Evolutionary conservation across 1,139 yeast genomes (phyloP).

Genomic region (Yamadazyma spencermartinsiae): DNA sequence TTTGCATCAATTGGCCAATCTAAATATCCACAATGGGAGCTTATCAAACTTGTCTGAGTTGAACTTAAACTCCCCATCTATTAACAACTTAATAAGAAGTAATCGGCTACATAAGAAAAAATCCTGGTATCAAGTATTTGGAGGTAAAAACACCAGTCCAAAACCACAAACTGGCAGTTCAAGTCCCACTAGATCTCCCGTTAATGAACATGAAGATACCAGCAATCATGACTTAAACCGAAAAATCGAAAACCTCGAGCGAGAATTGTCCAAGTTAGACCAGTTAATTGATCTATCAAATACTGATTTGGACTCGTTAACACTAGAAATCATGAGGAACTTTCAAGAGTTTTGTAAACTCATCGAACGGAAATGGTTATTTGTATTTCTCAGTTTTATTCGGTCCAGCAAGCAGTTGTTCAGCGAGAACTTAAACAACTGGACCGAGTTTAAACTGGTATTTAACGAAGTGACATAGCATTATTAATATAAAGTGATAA

Average conservation of each 20-base stretch:
- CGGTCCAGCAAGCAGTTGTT: constrained; percentile 39
- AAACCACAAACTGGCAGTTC: constrained; percentile 9
- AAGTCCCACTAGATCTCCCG: constrained; percentile 8
- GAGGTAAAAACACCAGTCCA: constrained; percentile 38
- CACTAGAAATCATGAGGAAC: constrained; percentile 31
- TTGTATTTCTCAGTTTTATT: constrained; percentile 38
- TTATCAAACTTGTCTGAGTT: constrained; percentile 26
- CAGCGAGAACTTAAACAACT: constrained; percentile 37
- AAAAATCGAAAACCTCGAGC: constrained; percentile 34
- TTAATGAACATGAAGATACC: background rate
- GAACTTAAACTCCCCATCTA: constrained; percentile 43
- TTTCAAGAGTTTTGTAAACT: constrained; percentile 32
- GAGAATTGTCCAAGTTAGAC: constrained; percentile 42
- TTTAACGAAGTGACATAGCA: constrained; percentile 6
- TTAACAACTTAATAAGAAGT: constrained; percentile 36
- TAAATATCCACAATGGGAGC: constrained; percentile 17
- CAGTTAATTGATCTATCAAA: constrained; percentile 42
- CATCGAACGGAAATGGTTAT: constrained; percentile 44
- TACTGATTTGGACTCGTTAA: constrained; percentile 36
- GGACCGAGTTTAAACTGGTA: constrained; percentile 35
- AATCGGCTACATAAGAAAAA: constrained; percentile 24
- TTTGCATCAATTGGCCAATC: constrained; percentile 38
- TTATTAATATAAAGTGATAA: background rate
- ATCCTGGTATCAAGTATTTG: constrained; percentile 50
- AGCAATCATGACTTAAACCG: background rate